Percentiles rank a stretch among this genome's conserved stretches.
phyloP scores from a whole-genome alignment of 169 alveolate genomes.

The Plasmodium vivax region DNA sequence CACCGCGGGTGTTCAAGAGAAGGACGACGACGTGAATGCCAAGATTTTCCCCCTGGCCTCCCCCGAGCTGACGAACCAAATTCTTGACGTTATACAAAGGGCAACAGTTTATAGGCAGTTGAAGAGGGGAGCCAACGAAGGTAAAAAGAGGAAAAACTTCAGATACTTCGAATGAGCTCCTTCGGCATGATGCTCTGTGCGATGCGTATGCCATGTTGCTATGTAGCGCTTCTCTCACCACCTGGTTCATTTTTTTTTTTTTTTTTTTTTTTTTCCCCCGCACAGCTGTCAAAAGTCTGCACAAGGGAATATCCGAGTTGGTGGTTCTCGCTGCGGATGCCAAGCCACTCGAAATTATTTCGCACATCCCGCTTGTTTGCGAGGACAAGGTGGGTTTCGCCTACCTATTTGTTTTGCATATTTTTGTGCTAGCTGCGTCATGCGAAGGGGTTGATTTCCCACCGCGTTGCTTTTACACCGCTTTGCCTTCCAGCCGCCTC shows the following conservation, averaged over 20 bases:
- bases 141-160: slow-evolving; percentile 54
- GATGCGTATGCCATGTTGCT: background rate
- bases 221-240: slow-evolving; percentile 35
- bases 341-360: slow-evolving; percentile 99
- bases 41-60: slow-evolving; percentile 93
- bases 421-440: background rate
- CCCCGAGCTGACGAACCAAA: slow-evolving; percentile 87
- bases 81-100: slow-evolving; percentile 93
- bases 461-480: background rate
- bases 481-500: background rate
- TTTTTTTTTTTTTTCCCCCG: slow-evolving; percentile 57
- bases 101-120: slow-evolving; percentile 95
- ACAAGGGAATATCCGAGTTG: slow-evolving; percentile 98
- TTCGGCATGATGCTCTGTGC: background rate
- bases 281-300: slow-evolving; percentile 97
- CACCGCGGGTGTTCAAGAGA: slow-evolving; percentile 5
- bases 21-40: slow-evolving; percentile 80
- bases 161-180: background rate
- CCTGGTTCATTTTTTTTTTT: slow-evolving; percentile 22
- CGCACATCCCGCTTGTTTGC: slow-evolving; percentile 97
- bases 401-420: too few species aligned
- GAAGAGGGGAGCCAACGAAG: slow-evolving; percentile 95
- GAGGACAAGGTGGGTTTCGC: slow-evolving; percentile 94
- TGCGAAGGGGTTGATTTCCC: background rate
- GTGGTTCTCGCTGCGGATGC: slow-evolving; percentile 99